Evolutionary conservation across 805 yeast species (phyloP), one percentile per base, ranked within the genome.

Genomic region (Scheffersomyces stipitis): DNA sequence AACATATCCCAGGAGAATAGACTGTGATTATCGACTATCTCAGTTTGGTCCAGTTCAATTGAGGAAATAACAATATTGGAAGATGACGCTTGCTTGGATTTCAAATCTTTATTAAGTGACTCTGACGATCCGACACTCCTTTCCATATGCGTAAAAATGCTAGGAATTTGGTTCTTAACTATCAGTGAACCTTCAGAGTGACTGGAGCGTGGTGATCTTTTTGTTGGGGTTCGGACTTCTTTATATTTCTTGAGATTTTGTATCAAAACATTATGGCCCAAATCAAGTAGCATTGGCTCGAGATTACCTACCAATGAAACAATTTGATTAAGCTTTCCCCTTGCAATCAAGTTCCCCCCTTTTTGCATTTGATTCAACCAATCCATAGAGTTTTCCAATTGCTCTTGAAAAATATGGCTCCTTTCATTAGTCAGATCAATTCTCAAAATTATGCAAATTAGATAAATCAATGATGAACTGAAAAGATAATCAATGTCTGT

Each of bases 401-500:
- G 49, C 6, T 49, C 48, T n/a, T 41, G 46, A 38, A 41, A 45
- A 1, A 48, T 27, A 30, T 42, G 44, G 23, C 34, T 32, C 15
- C 29, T 23, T 9, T 37, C 32, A 18, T 29, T 33, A 3, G 36
- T 33, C 16, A 33, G 18, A 5, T 38, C 33, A 3, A 49, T 34
- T 10, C 45, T 41, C 3, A 59, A 28, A 8, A 58, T 31, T 23
- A 54, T 18, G 14, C 54, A 48, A 10, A 58, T 55, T 5, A 56
- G 37, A 15, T 55, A 49, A 4, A 52, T 38, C 22, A 56, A 40
- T 9, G 56, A 42, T 4, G 48, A 38, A n/a, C 53, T 38, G 30
- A 46, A 51, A 8, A 59, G 35, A 31, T 41, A 55, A 40, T 59
- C 64, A 17, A 58, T 41, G 22, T 59, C 64, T 0, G 61, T 50